Evolutionary conservation across 2,329 filamentous ascomycete species (phyloP), one percentile per base, ranked within the genome.

Genomic region (Fusarium poae): DNA sequence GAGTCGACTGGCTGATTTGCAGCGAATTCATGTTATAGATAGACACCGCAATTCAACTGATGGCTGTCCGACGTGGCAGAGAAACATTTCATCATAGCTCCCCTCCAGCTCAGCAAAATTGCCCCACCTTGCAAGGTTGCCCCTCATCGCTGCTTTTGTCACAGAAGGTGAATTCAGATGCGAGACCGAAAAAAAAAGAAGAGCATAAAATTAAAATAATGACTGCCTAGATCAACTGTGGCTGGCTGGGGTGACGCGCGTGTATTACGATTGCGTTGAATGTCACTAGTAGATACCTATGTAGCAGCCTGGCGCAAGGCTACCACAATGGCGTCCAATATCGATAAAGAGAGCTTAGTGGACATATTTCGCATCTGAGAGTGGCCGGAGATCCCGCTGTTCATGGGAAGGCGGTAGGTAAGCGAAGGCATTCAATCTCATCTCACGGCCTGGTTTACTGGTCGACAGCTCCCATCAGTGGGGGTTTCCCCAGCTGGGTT

Each of bases 71-170:
- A 73, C 70, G 68, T 74, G 72, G 72, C 66, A 70, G 51, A 57
- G 56, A 43, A 59, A 58, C 45, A 74, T 71, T 73, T 74, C 72
- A 74, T 74, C 72, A 74, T 72, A 74, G 71, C 67, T 73, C 67
- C 72, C 65, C 57, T 59, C 66, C 67, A 70, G 62, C 63, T 64
- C 55, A 62, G 70, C 56, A 65, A 72, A 62, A 42, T 27, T 91
- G 91, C 75, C 83, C 91, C 42, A 85, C 87, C 57, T 78, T 16
- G 82, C 85, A 27, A 66, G 34, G 58, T 82, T 69, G 91, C 87
- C 75, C 85, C 81, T n/a, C 89, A 13, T 91, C 91, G 69, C 89
- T 91, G 43, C 86, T 91, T 45, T 88, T 72, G 52, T 51, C 49
- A 49, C 48, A 39, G 46, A 30, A 57, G 35, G 48, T 43, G 46